Base-by-base conservation (phyloP, 1,284 basidiomycete species). In the Xerocomus minutiporus region DNA sequence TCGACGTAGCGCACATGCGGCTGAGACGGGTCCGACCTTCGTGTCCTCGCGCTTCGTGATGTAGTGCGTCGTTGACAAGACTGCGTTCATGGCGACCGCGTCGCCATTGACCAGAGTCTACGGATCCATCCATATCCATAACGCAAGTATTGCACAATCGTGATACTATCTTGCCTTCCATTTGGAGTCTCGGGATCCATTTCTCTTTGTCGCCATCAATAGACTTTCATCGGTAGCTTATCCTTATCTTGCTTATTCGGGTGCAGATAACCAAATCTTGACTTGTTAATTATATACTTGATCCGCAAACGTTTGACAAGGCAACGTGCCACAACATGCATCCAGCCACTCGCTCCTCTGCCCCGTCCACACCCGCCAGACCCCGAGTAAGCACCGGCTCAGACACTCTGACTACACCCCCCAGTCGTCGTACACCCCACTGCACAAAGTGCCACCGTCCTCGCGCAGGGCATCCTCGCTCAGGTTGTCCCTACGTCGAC, bases 371-470 rank as follows among this genome's bases (percentile, higher is more conserved):
- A 0, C 65, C 66, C 4, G 54, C 56, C 17, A 67, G 44, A 35
- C 39, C 55, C 35, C 57, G 60, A 43, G 42, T 50, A 29, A 58
- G 45, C 25, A 50, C 54, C 13, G 41, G 39, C 23, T 40, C 56
- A 3, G 43, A 40, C n/a, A 47, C 52, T 26, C 51, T 43, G 17
- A 23, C 25, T 48, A 64, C 66, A 8, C 57, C 63, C n/a, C 58
- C 66, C 12, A 54, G 51, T 13, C 70, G 79, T 28, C 79, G 79
- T 49, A 59, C 61, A 2, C 80, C 75, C 41, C 73, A 69, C 48
- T 84, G 82, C 64, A 74, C 70, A 39, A 76, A 76, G 57, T 84
- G 82, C 64, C 71, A 74, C 52, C 75, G 74, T 17, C 79, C 79
- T 0, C 72, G 74, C 50, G 72, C 70, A 35, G 81, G 81, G 0